Conservation (phyloP, 148 eudicot species). For the Gaultheria prostrata region DNA sequence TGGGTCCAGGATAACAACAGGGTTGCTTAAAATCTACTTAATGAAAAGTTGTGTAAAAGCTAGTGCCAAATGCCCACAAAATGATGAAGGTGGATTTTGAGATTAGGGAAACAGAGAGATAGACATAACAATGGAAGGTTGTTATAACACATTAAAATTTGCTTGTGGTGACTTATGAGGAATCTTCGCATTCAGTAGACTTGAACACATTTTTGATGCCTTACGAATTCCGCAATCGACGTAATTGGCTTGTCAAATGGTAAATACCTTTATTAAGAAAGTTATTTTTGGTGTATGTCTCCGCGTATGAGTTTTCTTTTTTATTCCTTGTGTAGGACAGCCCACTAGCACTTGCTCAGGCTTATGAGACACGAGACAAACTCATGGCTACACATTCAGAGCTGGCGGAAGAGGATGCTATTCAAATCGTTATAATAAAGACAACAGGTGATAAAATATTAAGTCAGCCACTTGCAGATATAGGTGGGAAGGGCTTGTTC, state of each 20-base stretch:
- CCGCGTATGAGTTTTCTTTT: constrained; percentile 20
- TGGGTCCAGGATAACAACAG: background rate
- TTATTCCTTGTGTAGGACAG: constrained; percentile 60
- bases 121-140: background rate
- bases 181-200: background rate
- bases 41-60: background rate
- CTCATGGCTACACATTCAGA: constrained; percentile 73
- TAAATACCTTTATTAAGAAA: background rate
- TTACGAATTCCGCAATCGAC: background rate
- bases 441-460: constrained; percentile 92
- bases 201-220: background rate
- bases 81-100: background rate
- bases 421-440: constrained; percentile 81
- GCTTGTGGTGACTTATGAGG: background rate
- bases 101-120: background rate
- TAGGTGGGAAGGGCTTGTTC: constrained; percentile 96
- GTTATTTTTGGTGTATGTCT: constrained; percentile 6
- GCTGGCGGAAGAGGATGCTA: constrained; percentile 88
- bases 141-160: background rate
- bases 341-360: constrained; percentile 97
- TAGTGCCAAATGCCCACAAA: background rate
- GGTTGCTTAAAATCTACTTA: background rate
- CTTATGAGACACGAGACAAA: constrained; percentile 80
- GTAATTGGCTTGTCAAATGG: background rate
- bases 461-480: constrained; percentile 88